Evolutionary conservation across 176 grass and related monocot species (phyloP).

Genomic region (Stipa capillata): DNA sequence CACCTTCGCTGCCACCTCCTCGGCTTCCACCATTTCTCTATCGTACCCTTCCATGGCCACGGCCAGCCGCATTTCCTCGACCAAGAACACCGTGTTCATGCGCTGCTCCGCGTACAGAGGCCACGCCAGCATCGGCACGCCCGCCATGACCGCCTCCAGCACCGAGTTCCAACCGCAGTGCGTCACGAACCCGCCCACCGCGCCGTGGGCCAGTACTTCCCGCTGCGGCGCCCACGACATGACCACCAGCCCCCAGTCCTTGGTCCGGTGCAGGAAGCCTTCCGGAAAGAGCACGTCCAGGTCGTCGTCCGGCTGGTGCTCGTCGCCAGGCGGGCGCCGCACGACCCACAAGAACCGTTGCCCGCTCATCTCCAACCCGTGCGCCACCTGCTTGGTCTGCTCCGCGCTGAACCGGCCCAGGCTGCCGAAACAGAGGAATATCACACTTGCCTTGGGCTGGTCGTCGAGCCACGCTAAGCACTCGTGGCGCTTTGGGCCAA

Average conservation of each 20-base stretch:
- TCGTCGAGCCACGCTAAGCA: slow-evolving; percentile 40
- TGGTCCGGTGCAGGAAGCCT: slow-evolving; percentile 28
- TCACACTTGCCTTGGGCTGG: slow-evolving; percentile 17
- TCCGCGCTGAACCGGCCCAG: slow-evolving; percentile 3
- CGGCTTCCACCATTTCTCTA: background rate
- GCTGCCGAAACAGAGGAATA: slow-evolving; percentile 50
- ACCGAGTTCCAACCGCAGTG: too few species aligned
- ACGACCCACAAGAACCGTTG: slow-evolving; percentile 36
- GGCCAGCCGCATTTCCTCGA: slow-evolving; percentile 27
- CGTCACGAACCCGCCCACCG: background rate
- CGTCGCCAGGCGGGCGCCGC: background rate
- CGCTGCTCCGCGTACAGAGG: slow-evolving; percentile 33
- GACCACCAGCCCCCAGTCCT: slow-evolving; percentile 13
- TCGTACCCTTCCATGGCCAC: slow-evolving; percentile 29
- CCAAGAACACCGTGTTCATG: slow-evolving; percentile 40
- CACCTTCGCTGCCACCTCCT: slow-evolving; percentile 25
- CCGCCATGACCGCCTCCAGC: background rate
- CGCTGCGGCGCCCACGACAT: slow-evolving; percentile 37
- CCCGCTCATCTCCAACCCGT: slow-evolving; percentile 21
- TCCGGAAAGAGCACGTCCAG: background rate
- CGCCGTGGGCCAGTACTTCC: slow-evolving; percentile 16
- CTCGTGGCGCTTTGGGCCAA: background rate
- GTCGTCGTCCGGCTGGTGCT: background rate
- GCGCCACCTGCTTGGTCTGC: slow-evolving; percentile 32
- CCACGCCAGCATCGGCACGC: slow-evolving; percentile 33